phyloP scores from a whole-genome alignment of 179 eudicot species.

The Monotropa hypopitys region DNA sequence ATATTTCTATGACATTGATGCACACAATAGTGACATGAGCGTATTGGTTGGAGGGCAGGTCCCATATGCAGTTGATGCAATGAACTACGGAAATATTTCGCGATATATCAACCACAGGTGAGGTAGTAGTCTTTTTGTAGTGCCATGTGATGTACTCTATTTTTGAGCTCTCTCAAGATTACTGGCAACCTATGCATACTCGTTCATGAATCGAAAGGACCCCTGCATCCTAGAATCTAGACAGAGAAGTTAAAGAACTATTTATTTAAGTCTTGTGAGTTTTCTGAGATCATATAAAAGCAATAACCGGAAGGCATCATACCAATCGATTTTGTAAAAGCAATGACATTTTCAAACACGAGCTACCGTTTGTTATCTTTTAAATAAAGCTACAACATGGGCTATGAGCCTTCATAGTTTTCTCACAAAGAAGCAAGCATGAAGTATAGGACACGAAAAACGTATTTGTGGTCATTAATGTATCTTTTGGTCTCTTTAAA shows the following conservation, averaged over 20 bases:
- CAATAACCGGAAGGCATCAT: background rate
- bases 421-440: background rate
- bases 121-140: slow-evolving; percentile 11
- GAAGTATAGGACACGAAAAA: background rate
- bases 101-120: slow-evolving; percentile 94
- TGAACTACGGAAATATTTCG: slow-evolving; percentile 73
- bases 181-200: background rate
- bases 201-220: background rate
- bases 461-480: background rate
- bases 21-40: slow-evolving; percentile 36
- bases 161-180: background rate
- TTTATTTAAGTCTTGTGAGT: background rate
- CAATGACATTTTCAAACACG: background rate
- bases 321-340: background rate
- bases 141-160: background rate
- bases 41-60: slow-evolving; percentile 41
- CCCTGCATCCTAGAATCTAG: background rate
- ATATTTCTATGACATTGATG: slow-evolving; percentile 51
- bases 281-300: background rate
- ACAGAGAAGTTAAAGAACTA: background rate
- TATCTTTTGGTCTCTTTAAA: background rate
- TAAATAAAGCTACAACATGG: background rate
- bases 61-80: slow-evolving; percentile 56
- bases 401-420: background rate
- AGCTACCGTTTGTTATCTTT: background rate